phyloP scores from a whole-genome alignment of 2,329 filamentous ascomycete species.

The Fusarium stilboides region DNA sequence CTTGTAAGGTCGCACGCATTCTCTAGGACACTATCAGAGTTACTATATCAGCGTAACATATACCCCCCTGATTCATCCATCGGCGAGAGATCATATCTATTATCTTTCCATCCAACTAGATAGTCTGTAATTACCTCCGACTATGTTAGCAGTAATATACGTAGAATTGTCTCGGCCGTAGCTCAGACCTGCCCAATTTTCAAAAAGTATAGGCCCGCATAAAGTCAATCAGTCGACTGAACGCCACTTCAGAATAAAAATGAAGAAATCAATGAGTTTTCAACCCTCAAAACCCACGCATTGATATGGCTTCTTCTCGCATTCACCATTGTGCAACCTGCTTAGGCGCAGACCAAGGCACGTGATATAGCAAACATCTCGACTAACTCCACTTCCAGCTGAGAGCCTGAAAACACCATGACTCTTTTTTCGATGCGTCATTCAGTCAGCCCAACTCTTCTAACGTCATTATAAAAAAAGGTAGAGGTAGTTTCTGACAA shows the following conservation, averaged over 20 bases:
- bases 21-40: no score
- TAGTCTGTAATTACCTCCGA: no score
- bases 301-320: background rate
- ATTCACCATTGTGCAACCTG: conserved; percentile 5
- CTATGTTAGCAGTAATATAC: no score
- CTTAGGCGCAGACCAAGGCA: conserved; percentile 9
- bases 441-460: conserved; percentile 21
- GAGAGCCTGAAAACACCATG: conserved; percentile 30
- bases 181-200: background rate
- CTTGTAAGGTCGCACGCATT: no score
- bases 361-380: conserved; percentile 32
- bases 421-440: conserved; percentile 40
- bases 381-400: conserved; percentile 30
- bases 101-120: no score
- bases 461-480: conserved; percentile 17
- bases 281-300: background rate
- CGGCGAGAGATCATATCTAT: no score
- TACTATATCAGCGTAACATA: no score
- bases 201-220: background rate
- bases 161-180: background rate
- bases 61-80: no score
- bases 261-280: background rate
- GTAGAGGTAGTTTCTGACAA: background rate
- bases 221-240: conserved; percentile 1
- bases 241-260: background rate